Percentiles rank a stretch among this genome's conserved stretches.
Evolutionary conservation across 495 filamentous ascomycete genomes (phyloP).

Genomic region (Friedmanniomyces simplex): DNA sequence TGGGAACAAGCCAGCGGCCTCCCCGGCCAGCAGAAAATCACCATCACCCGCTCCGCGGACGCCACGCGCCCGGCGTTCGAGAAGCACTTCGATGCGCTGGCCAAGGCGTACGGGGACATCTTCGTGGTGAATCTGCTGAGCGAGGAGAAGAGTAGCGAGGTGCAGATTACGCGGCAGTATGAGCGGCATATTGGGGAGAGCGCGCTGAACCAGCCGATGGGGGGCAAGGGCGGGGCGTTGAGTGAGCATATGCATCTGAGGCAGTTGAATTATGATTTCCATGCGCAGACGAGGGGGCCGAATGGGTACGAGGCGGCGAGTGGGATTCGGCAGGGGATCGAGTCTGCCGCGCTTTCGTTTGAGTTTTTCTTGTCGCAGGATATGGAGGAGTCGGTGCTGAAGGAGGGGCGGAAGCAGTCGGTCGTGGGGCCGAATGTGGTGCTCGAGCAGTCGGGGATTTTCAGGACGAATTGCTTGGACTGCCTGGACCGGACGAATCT

Average conservation of each 20-base stretch:
- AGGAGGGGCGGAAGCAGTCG: slow-evolving; percentile 4
- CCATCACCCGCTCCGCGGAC: slow-evolving; percentile 76
- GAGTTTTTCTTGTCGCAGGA: slow-evolving; percentile 82
- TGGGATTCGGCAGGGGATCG: slow-evolving; percentile 62
- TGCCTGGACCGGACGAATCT: slow-evolving; percentile 94
- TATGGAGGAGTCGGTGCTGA: slow-evolving; percentile 34
- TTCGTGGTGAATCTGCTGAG: slow-evolving; percentile 90
- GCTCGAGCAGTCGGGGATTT: slow-evolving; percentile 85
- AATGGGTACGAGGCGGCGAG: slow-evolving; percentile 80
- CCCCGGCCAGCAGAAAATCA: slow-evolving; percentile 90
- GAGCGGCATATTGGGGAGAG: slow-evolving; percentile 64
- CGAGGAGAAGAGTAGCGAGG: slow-evolving; percentile 71
- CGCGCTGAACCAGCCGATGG: slow-evolving; percentile 43
- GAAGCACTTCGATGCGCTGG: slow-evolving; percentile 78
- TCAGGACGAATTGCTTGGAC: slow-evolving; percentile 92
- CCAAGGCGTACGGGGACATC: slow-evolving; percentile 73
- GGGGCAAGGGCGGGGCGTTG: slow-evolving; percentile 18
- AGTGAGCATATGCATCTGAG: slow-evolving; percentile 28
- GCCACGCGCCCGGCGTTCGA: slow-evolving; percentile 93
- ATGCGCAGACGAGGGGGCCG: slow-evolving; percentile 82
- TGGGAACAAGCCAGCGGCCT: slow-evolving; percentile 90
- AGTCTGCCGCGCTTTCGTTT: slow-evolving; percentile 70
- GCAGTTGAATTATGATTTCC: slow-evolving; percentile 70
- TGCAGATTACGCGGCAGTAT: slow-evolving; percentile 67
- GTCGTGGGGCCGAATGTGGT: slow-evolving; percentile 49